phyloP scores from a whole-genome alignment of 805 yeast genomes.

The Metschnikowia bowlesiae region DNA sequence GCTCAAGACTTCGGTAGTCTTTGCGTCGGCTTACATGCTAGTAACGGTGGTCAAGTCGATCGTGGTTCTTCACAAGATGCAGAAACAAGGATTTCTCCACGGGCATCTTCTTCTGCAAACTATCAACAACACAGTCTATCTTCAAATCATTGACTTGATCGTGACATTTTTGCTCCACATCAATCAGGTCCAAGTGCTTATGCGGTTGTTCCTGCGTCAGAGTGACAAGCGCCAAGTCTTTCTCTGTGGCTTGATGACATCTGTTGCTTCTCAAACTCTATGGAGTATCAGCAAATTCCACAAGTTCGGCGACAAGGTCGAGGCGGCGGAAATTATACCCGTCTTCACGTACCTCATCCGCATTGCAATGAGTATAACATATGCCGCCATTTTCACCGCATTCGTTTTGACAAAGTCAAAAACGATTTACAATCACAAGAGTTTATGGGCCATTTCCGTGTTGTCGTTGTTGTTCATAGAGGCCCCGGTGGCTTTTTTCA shows the following conservation, averaged over 20 bases:
- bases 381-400: constrained; percentile 58
- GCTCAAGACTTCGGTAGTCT: constrained; percentile 44
- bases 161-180: constrained; percentile 56
- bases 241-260: constrained; percentile 50
- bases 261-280: constrained; percentile 53
- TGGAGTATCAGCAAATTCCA: constrained; percentile 66
- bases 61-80: constrained; percentile 44
- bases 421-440: constrained; percentile 45
- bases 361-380: constrained; percentile 65
- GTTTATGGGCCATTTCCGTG: constrained; percentile 51
- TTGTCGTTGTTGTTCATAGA: constrained; percentile 53
- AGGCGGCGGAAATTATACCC: constrained; percentile 55
- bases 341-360: constrained; percentile 71
- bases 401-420: constrained; percentile 49
- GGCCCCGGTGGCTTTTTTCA: constrained; percentile 63
- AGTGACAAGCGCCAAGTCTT: constrained; percentile 64
- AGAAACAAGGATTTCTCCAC: constrained; percentile 36
- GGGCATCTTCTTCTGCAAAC: constrained; percentile 43
- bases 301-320: constrained; percentile 32
- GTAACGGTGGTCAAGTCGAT: constrained; percentile 48
- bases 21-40: constrained; percentile 54
- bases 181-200: constrained; percentile 67
- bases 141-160: constrained; percentile 55
- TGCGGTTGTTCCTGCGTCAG: constrained; percentile 62
- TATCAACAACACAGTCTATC: constrained; percentile 41